phyloP scores from a whole-genome alignment of 495 filamentous ascomycete genomes.

The Annulohypoxylon nitens region DNA sequence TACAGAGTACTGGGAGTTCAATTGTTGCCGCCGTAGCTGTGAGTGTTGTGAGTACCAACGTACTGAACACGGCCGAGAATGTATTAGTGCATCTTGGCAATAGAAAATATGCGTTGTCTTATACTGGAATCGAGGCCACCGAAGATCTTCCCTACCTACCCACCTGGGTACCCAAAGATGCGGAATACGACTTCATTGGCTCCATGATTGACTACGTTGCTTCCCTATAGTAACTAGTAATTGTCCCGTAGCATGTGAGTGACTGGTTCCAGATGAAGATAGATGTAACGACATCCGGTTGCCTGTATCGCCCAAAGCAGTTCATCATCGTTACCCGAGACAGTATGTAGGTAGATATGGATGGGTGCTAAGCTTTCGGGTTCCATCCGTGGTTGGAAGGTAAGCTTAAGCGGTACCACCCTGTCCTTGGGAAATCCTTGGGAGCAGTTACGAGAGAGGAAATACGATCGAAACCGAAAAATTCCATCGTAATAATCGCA shows the following conservation, averaged over 20 bases:
- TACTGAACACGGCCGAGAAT: not conserved
- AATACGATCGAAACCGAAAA: constrained; percentile 40
- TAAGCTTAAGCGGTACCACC: constrained; percentile 15
- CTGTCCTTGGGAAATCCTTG: not conserved
- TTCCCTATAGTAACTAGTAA: not conserved
- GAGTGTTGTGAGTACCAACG: not conserved
- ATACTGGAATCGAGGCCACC: constrained; percentile 9
- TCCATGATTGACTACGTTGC: not conserved
- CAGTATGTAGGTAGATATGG: constrained; percentile 6
- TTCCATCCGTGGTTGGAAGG: constrained; percentile 7
- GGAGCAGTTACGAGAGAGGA: constrained; percentile 23
- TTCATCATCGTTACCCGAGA: constrained; percentile 27
- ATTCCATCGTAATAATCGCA: constrained; percentile 39
- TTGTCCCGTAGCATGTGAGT: not conserved
- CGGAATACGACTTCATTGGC: not conserved
- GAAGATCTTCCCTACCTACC: not conserved
- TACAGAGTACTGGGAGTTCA: not conserved
- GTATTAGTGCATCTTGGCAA: constrained; percentile 3
- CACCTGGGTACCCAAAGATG: not conserved
- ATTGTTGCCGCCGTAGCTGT: not conserved
- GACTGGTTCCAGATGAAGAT: constrained; percentile 1
- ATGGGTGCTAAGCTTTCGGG: constrained; percentile 8
- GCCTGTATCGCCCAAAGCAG: not conserved
- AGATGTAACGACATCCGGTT: not conserved
- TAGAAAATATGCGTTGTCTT: constrained; percentile 38